Evolutionary conservation across 2,329 filamentous ascomycete genomes (phyloP).

Genomic region (Hypoxylon sp.): DNA sequence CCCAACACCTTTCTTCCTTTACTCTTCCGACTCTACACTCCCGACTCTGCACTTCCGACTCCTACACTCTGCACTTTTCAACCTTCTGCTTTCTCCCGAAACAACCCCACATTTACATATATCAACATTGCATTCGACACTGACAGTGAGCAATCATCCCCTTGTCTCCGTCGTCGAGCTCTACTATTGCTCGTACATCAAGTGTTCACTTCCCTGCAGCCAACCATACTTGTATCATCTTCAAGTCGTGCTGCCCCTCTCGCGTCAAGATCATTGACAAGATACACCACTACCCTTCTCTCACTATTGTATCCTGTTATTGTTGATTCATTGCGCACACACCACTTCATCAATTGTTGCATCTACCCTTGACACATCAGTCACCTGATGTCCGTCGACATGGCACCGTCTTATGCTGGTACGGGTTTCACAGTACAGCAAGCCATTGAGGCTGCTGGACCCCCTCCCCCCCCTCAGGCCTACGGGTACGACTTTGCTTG

Average conservation of each 20-base stretch:
- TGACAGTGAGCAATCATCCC: background rate
- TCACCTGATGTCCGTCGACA: background rate
- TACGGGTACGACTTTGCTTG: slow-evolving; percentile 27
- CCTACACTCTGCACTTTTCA: background rate
- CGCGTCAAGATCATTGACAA: background rate
- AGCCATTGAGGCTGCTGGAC: slow-evolving; percentile 41
- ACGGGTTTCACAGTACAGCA: slow-evolving; percentile 32
- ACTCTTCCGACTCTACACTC: background rate
- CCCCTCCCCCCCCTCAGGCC: slow-evolving; percentile 15
- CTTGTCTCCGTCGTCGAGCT: background rate
- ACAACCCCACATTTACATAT: background rate
- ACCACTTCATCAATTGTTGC: background rate
- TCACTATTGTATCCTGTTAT: background rate
- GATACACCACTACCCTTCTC: background rate
- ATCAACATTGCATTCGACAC: background rate
- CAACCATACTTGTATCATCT: background rate
- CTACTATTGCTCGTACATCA: background rate
- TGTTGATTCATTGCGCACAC: background rate
- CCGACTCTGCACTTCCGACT: too few species aligned
- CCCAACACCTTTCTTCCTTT: background rate
- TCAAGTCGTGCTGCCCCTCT: background rate
- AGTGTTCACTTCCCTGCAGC: background rate
- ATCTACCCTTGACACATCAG: background rate
- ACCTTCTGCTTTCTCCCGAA: background rate
- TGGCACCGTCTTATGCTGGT: slow-evolving; percentile 36